A percentile compares a stretch with the other conserved stretches of the same genome.
phyloP scores from a whole-genome alignment of 306 rosid genomes.

The Morella rubra region DNA sequence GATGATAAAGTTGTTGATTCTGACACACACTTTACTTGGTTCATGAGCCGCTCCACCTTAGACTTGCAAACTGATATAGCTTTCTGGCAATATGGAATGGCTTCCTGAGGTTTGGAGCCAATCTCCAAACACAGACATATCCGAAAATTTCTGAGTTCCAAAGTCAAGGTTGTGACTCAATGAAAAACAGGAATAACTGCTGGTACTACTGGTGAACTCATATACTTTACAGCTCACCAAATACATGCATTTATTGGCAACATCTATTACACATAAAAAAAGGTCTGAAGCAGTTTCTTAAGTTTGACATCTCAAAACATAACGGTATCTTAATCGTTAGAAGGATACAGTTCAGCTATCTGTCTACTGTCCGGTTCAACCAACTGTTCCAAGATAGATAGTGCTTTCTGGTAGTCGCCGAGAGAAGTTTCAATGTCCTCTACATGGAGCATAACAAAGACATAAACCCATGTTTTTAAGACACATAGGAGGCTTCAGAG shows the following conservation, averaged over 20 bases:
- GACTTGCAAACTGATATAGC: conserved; percentile 83
- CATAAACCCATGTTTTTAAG: conserved; percentile 20
- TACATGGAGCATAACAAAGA: conserved; percentile 37
- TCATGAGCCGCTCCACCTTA: conserved; percentile 55
- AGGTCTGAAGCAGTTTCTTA: conserved; percentile 13
- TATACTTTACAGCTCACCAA: conserved; percentile 17
- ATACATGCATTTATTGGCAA: conserved; percentile 15
- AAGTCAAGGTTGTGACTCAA: conserved; percentile 48
- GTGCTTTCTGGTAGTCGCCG: conserved; percentile 80
- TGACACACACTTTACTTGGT: conserved; percentile 51
- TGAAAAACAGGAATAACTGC: not conserved
- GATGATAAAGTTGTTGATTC: conserved; percentile 42
- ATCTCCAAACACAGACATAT: conserved; percentile 88
- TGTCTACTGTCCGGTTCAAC: conserved; percentile 84
- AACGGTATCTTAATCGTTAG: conserved; percentile 7
- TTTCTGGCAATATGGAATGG: conserved; percentile 67
- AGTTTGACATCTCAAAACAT: conserved; percentile 18
- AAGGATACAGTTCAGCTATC: conserved; percentile 94
- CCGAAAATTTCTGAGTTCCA: conserved; percentile 69
- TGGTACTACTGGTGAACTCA: not conserved
- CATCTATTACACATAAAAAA: conserved; percentile 6
- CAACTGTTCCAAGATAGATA: conserved; percentile 70
- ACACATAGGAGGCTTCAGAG: conserved; percentile 10
- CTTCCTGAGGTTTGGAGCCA: conserved; percentile 77
- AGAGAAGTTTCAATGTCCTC: conserved; percentile 97